phyloP scores from a whole-genome alignment of 2,329 filamentous ascomycete species.

The Ophiocordyceps australis region DNA sequence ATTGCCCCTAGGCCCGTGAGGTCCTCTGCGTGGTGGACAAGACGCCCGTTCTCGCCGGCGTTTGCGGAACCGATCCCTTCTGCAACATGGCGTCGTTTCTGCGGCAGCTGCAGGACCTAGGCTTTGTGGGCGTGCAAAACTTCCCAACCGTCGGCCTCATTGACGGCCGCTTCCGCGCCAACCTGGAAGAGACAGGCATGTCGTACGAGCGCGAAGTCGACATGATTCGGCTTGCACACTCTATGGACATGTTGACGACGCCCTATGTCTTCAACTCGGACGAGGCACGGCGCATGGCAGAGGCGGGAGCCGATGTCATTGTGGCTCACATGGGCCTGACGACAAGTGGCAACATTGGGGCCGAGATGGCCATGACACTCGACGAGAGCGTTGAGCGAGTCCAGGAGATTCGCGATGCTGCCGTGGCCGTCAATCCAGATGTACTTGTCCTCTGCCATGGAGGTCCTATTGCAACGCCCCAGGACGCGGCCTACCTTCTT shows the following conservation, averaged over 20 bases:
- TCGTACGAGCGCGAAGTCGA: conserved; percentile 48
- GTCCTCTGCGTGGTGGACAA: conserved; percentile 45
- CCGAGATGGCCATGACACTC: conserved; percentile 37
- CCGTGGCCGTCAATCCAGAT: conserved; percentile 32
- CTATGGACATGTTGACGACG: conserved; percentile 44
- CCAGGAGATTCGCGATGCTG: conserved; percentile 45
- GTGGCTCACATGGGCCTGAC: conserved; percentile 55
- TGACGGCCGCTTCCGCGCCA: conserved; percentile 47
- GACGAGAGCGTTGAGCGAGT: conserved; percentile 45
- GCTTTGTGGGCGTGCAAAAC: conserved; percentile 55
- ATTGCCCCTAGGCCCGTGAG: conserved; percentile 44
- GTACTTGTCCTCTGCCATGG: conserved; percentile 54
- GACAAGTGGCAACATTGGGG: conserved; percentile 45
- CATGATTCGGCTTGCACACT: conserved; percentile 40
- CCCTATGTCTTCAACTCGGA: conserved; percentile 51
- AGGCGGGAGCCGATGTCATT: conserved; percentile 46
- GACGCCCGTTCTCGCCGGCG: conserved; percentile 50
- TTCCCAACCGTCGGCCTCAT: conserved; percentile 58
- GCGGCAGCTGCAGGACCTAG: conserved; percentile 36
- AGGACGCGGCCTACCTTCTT: conserved; percentile 46
- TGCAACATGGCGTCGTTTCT: conserved; percentile 42
- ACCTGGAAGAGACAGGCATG: conserved; percentile 58
- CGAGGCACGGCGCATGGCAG: conserved; percentile 42
- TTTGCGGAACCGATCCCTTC: conserved; percentile 56
- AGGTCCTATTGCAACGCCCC: conserved; percentile 44